These are phyloP conservation scores for Stygiomarasmius scandens DNA, from an alignment of 1,284 basidiomycete species.

Conservation along the genomic window DNA sequence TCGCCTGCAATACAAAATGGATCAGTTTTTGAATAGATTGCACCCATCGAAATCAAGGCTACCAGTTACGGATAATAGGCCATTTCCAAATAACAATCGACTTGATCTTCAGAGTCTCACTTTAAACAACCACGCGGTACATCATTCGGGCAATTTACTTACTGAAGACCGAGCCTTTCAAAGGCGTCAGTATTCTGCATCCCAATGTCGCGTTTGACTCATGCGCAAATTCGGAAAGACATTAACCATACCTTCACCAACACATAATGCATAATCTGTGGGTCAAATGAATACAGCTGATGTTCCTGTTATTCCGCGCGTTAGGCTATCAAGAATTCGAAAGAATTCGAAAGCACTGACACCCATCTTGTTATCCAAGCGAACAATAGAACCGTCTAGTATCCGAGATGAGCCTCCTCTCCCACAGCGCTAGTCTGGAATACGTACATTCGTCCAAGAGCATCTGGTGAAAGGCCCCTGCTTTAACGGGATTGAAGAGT, in stretches of 20 bases:
- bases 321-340: background rate
- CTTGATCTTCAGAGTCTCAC: background rate
- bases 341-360: background rate
- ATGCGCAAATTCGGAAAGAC: too few species aligned
- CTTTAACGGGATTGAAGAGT: too few species aligned
- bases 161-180: background rate
- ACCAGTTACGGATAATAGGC: background rate
- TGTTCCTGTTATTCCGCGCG: too few species aligned
- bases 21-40: too few species aligned
- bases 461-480: background rate
- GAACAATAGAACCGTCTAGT: background rate
- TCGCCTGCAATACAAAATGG: background rate
- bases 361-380: background rate
- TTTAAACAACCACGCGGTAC: too few species aligned
- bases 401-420: too few species aligned
- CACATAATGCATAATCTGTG: background rate
- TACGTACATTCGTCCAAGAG: background rate
- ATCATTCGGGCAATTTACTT: too few species aligned
- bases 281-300: background rate
- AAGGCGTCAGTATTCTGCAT: background rate
- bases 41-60: too few species aligned
- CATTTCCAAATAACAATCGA: background rate
- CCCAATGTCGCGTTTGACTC: background rate
- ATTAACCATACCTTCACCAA: constrained; percentile 5
- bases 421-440: too few species aligned